Evolutionary conservation across 768 basidiomycete genomes (phyloP), one percentile per base, ranked within the genome.

Genomic region (Tulasnella sp.): DNA sequence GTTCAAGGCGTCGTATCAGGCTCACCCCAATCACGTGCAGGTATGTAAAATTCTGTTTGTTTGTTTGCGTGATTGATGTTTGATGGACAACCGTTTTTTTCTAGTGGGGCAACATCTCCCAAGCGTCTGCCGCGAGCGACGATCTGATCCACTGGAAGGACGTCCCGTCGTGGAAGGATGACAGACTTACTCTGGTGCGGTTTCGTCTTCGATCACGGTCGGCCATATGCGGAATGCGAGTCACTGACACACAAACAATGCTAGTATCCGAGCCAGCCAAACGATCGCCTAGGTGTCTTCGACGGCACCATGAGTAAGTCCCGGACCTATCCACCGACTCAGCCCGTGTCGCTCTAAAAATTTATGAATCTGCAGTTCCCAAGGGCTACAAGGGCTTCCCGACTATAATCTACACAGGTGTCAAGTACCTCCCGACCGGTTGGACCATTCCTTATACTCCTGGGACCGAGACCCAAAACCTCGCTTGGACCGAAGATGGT

Each of bases 1-100:
- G 64, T 69, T 69, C 64, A 69, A 69, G 64, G 64, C 64, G 28
- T 69, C 64, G 5, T 69, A 69, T 18, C 64, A 69, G 31, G 64
- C 64, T 22, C 64, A 69, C 34, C 64, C 64, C 31, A 69, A 69
- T 22, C 64, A 69, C 64, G 64, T 69, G 3, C 64, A 69, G 64
- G 64, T 69, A 37, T 34, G 64, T 11, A 12, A 1, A n/a, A 4
- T 4, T 54, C 6, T 54, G 3, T 22, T n/a, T 8, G 54, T 54
- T 54, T 9, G 11, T 7, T n/a, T 22, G 16, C 16, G 1, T 31
- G 24, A 34, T 64, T 64, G 60, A 28, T 12, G n/a, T 64, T 28
- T 64, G 24, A 16, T 64, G 60, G 31, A n/a, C 22, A 31, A 24
- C 60, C 12, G n/a, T 9, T 14, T 37, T 37, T 60, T 31, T 22